Evolutionary conservation across 2,329 filamentous ascomycete species (phyloP).

Genomic region (Talaromyces sp.): DNA sequence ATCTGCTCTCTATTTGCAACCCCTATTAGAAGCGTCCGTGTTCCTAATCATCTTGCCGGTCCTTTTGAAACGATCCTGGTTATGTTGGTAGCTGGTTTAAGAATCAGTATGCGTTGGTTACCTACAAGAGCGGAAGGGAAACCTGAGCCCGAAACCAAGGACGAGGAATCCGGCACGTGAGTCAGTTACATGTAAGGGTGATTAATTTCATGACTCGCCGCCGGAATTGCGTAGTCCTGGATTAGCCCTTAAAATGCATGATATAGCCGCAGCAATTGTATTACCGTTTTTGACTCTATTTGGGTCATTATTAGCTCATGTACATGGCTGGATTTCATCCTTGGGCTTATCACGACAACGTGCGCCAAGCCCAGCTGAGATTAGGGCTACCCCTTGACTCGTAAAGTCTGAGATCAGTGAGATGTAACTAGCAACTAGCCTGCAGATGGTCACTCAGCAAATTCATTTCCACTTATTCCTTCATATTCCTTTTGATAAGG

Average conservation of each 20-base stretch:
- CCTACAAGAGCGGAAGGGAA: slow-evolving; percentile 10
- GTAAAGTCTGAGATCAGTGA: neutral
- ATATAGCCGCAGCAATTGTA: neutral
- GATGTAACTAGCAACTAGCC: neutral
- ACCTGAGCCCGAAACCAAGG: neutral
- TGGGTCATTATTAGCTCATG: neutral
- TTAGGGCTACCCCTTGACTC: neutral
- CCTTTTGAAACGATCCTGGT: slow-evolving; percentile 36
- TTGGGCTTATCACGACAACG: neutral
- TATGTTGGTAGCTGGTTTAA: slow-evolving; percentile 28
- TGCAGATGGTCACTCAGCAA: neutral
- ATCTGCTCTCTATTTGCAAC: slow-evolving; percentile 26
- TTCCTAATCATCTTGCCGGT: slow-evolving; percentile 19
- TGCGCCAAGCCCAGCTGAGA: neutral
- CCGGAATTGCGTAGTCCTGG: no score
- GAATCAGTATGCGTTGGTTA: slow-evolving; percentile 18
- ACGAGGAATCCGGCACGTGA: neutral
- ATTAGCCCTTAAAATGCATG: no score
- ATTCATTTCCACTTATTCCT: neutral
- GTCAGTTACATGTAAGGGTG: neutral
- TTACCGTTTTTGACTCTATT: neutral
- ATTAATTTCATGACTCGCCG: no score
- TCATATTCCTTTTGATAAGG: neutral
- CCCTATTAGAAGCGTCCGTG: slow-evolving; percentile 22
- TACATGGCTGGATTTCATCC: neutral